Percentiles rank a stretch among this genome's conserved stretches.
These are phyloP conservation scores for Allodekkera sacchari DNA, from an alignment of 805 yeast genomes.

Conservation along the genomic window DNA sequence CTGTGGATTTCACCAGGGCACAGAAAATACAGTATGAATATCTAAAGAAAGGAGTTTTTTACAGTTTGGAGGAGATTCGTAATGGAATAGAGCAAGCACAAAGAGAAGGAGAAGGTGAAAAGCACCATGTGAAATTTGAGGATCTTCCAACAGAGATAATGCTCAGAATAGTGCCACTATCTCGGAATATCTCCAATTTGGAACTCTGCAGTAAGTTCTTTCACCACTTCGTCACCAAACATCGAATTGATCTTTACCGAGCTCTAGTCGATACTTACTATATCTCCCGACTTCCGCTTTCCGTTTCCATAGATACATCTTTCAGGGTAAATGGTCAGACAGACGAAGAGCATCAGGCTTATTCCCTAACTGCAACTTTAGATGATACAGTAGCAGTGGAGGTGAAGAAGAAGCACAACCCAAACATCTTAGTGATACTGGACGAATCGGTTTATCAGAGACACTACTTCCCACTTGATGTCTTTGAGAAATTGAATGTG, in stretches of 20 bases:
- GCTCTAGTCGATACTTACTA: constrained; percentile 1
- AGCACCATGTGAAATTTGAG: not conserved
- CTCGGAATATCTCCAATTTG: constrained; percentile 6
- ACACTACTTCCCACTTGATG: not conserved
- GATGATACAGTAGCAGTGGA: constrained; percentile 1
- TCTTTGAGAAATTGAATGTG: not conserved
- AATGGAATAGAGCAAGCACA: not conserved
- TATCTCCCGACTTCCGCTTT: not conserved
- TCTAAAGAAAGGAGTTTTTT: constrained; percentile 1
- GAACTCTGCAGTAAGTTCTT: constrained; percentile 5
- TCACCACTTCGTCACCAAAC: constrained; percentile 6
- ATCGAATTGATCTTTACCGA: constrained; percentile 2
- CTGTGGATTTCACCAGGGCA: constrained; percentile 2
- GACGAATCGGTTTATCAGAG: not conserved
- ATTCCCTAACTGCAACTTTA: not conserved
- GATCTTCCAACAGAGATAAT: constrained; percentile 10
- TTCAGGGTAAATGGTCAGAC: constrained; percentile 1
- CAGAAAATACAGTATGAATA: constrained; percentile 1
- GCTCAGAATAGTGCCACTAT: constrained; percentile 8
- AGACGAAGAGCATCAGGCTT: not conserved
- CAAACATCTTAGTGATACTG: constrained; percentile 1
- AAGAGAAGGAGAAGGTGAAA: not conserved
- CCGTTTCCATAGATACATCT: not conserved
- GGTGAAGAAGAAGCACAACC: not conserved
- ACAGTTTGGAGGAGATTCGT: not conserved